These are phyloP conservation scores for Tolypocladium tropicale DNA, from an alignment of 2,329 filamentous ascomycete species.

Conservation along the genomic window DNA sequence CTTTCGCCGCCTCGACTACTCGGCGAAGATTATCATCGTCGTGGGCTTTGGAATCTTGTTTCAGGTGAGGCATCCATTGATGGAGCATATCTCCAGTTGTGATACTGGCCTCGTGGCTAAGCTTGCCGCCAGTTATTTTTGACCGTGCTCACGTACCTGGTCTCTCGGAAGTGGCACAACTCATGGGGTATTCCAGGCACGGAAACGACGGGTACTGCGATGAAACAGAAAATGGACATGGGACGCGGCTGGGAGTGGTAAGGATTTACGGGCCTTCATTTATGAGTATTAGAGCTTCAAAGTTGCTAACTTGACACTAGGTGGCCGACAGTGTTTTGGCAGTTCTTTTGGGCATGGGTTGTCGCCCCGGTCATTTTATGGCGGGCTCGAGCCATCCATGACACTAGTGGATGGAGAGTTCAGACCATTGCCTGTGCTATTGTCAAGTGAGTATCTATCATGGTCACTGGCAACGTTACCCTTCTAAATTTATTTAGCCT, in stretches of 20 bases:
- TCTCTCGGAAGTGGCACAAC: slow-evolving; percentile 52
- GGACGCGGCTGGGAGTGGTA: slow-evolving; percentile 53
- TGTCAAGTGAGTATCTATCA: slow-evolving; percentile 23
- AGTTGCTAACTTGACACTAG: slow-evolving; percentile 15
- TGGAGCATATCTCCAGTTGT: background rate
- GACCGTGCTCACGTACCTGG: slow-evolving; percentile 46
- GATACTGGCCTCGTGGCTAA: background rate
- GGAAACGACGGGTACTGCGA: slow-evolving; percentile 43
- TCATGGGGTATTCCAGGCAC: slow-evolving; percentile 50
- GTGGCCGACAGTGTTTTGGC: slow-evolving; percentile 52
- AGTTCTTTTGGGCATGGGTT: slow-evolving; percentile 50
- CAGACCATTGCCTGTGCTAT: slow-evolving; percentile 45
- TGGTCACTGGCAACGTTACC: background rate
- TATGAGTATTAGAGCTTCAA: background rate
- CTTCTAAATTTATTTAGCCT: slow-evolving; percentile 28
- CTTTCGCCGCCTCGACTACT: slow-evolving; percentile 27
- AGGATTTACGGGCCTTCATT: background rate
- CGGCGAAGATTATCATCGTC: slow-evolving; percentile 32
- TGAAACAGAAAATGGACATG: slow-evolving; percentile 33
- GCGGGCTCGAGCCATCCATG: slow-evolving; percentile 48
- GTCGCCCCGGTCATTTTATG: slow-evolving; percentile 50
- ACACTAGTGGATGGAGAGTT: slow-evolving; percentile 53
- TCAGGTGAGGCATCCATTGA: slow-evolving; percentile 35
- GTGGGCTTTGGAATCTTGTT: slow-evolving; percentile 44
- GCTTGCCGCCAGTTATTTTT: slow-evolving; percentile 37